Evolutionary conservation across 2,329 filamentous ascomycete species (phyloP), one percentile per base, ranked within the genome.

Genomic region (Aspergillus melleus): DNA sequence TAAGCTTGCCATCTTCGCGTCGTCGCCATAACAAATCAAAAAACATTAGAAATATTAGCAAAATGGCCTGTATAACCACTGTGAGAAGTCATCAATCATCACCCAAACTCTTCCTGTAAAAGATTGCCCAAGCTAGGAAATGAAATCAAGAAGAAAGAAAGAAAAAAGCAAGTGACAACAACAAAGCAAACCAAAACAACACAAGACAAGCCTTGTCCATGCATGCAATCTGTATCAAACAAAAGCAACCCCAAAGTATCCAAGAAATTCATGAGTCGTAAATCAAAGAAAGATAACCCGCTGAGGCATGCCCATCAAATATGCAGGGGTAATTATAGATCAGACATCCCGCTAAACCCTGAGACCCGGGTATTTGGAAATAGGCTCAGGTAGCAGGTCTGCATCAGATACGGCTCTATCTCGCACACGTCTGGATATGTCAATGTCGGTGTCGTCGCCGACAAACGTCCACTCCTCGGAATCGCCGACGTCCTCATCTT

Each of bases 401-500:
- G 61, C 66, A 55, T 70, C 67, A 16, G 68, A 72, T 46, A 65
- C 60, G n/a, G 66, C 62, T 64, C 70, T 65, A 19, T 74, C 72
- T 42, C 73, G 74, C 50, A 73, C 64, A 49, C 69, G 69, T 61
- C 70, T 75, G 44, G 71, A 68, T 22, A 78, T 66, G 19, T 81
- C 77, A 8, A 77, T 71, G 61, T 85, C 84, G 22, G 76, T 79
- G 46, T 85, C 83, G 32, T 85, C 83, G 30, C 91, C 92, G 20
- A 97, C 84, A 76, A 97, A 92, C 0, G 93, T 97, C 94, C 93
- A 98, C 73, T 96, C 92, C 69, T 91, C 88, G 62, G 90, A 88
- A 12, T 88, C 87, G 32, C 88, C 88, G 12, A 84, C 78, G 53
- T 86, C 81, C 44, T 84, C 76, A 49, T 74, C 80, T 19, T 77